Percentiles rank a stretch among this genome's conserved stretches.
phyloP scores from a whole-genome alignment of 2,329 filamentous ascomycete genomes.

The Fusarium sp. region DNA sequence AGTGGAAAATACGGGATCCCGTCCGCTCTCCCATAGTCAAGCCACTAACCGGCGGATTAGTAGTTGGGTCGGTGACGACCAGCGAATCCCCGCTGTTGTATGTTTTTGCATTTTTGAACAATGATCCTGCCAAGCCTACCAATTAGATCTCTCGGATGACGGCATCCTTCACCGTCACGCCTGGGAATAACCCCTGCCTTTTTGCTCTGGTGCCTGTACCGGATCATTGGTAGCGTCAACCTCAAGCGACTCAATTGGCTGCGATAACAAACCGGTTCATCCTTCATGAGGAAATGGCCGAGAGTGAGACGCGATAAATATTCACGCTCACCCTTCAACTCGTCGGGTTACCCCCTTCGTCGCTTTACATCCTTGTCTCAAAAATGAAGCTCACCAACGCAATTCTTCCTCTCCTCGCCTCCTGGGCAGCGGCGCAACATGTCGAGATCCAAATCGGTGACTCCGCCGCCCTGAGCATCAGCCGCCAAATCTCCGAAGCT shows the following conservation, averaged over 20 bases:
- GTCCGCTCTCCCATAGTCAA: slow-evolving; percentile 8
- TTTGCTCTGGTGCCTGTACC: background rate
- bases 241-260: background rate
- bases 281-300: slow-evolving; percentile 9
- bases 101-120: background rate
- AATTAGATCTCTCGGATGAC: background rate
- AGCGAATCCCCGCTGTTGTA: slow-evolving; percentile 7
- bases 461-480: background rate
- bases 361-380: no score
- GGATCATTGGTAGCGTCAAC: background rate
- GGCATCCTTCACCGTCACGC: background rate
- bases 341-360: background rate
- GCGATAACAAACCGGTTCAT: background rate
- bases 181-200: background rate
- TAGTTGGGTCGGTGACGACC: slow-evolving; percentile 7
- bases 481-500: slow-evolving; percentile 8
- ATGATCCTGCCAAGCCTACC: background rate
- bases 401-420: slow-evolving; percentile 7
- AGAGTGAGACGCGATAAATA: slow-evolving; percentile 1
- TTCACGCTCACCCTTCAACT: background rate
- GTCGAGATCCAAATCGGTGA: slow-evolving; percentile 24
- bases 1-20: slow-evolving; percentile 13
- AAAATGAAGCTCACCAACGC: slow-evolving; percentile 17
- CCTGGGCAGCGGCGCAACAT: slow-evolving; percentile 12
- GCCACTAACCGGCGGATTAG: slow-evolving; percentile 5